Conservation (phyloP, 306 rosid species). For the Alnus rubra region DNA sequence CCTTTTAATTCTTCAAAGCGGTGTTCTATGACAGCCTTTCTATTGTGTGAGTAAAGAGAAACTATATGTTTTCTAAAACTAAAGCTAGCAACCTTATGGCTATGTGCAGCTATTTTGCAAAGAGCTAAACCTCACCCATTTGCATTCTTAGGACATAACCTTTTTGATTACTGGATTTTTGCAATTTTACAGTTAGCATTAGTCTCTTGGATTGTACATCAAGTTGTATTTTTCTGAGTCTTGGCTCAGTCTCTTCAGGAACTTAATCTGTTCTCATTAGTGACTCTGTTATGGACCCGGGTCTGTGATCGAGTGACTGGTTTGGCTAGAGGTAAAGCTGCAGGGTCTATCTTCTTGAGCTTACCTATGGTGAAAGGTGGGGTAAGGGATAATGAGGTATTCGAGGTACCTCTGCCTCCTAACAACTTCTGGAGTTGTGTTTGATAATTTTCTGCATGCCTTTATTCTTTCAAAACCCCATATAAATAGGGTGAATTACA, state of each 20-base stretch:
- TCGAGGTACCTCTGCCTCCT: no score
- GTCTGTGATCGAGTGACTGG: no score
- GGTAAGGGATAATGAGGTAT: no score
- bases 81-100: conserved; percentile 4
- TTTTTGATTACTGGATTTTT: not conserved
- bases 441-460: no score
- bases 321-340: no score
- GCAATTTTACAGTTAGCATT: not conserved
- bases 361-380: no score
- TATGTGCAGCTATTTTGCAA: not conserved
- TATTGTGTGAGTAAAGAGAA: not conserved
- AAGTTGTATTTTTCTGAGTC: not conserved
- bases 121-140: not conserved
- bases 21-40: not conserved
- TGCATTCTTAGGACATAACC: not conserved
- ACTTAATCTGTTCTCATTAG: not conserved
- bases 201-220: not conserved
- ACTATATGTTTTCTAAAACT: not conserved
- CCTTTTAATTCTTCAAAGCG: not conserved
- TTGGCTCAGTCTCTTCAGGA: not conserved
- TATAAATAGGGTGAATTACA: no score
- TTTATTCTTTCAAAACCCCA: no score
- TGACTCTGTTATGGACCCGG: no score
- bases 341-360: no score
- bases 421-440: no score